Percentiles rank a stretch among this genome's conserved stretches.
Conservation (phyloP, 73 alveolate genomes). For the Effrenium voratum region DNA sequence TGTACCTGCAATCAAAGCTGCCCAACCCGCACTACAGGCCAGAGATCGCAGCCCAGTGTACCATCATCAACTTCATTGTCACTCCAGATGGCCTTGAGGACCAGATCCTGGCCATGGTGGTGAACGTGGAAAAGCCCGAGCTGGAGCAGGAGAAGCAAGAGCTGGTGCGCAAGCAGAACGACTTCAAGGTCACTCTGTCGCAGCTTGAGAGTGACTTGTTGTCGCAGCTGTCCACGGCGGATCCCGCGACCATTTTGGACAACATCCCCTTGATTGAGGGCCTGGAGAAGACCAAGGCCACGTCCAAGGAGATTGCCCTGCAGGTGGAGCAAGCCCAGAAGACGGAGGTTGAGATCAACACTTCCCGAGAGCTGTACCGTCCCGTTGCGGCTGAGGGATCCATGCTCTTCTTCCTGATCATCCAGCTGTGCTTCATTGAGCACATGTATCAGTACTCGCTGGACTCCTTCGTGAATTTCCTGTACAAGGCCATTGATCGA, state of each 20-base stretch:
- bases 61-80: conserved; percentile 99
- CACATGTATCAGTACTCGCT: conserved; percentile 99
- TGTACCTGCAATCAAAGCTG: conserved; percentile 99
- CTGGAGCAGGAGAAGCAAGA: conserved; percentile 99
- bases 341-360: conserved; percentile 99
- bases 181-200: conserved; percentile 98
- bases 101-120: conserved; percentile 99
- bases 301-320: conserved; percentile 98
- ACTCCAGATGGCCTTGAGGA: conserved; percentile 99
- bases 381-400: conserved; percentile 99
- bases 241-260: conserved; percentile 99
- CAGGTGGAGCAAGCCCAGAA: conserved; percentile 97
- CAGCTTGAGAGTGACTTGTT: conserved; percentile 98
- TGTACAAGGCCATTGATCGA: conserved; percentile 99
- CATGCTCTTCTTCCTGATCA: conserved; percentile 99
- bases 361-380: conserved; percentile 99
- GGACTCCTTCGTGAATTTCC: conserved; percentile 99
- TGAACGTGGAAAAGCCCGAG: conserved; percentile 99
- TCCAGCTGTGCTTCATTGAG: conserved; percentile 99
- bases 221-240: conserved; percentile 99
- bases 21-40: conserved; percentile 99
- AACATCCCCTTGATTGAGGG: conserved; percentile 98
- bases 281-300: conserved; percentile 99
- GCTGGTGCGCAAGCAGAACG: conserved; percentile 99
- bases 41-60: conserved; percentile 99